Evolutionary conservation across 345 rosid species (phyloP).

Genomic region (Salix suchowensis): DNA sequence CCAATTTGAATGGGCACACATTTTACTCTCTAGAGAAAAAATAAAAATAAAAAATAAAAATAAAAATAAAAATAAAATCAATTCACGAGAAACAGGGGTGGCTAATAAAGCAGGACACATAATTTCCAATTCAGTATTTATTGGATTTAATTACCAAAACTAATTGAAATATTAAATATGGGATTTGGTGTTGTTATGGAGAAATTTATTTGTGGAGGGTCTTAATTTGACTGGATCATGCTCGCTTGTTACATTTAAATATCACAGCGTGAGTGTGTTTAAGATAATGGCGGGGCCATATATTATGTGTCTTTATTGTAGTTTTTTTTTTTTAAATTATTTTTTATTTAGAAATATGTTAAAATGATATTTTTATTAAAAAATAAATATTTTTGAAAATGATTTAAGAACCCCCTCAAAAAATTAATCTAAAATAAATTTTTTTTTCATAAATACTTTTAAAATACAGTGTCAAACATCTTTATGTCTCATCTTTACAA

Average conservation of each 20-base stretch:
- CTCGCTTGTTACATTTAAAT: neutral
- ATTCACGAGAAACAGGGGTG: neutral
- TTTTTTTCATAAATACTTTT: no score
- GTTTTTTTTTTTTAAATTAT: no score
- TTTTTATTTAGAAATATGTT: no score
- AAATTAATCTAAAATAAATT: no score
- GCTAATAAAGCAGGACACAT: neutral
- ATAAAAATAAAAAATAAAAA: no score
- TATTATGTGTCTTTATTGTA: neutral
- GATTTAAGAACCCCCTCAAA: no score
- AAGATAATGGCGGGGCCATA: neutral
- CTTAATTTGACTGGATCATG: neutral
- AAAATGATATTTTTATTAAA: no score
- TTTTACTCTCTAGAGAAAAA: neutral
- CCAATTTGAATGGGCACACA: neutral
- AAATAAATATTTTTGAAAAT: no score
- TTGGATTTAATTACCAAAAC: neutral
- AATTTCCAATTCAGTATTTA: neutral
- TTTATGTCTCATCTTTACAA: constrained; percentile 39
- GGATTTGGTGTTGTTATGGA: constrained; percentile 8
- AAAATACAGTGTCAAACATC: no score
- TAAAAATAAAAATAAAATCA: neutral
- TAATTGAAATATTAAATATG: neutral
- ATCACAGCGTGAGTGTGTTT: neutral
- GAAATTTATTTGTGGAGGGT: neutral